These are phyloP conservation scores for Penicillium frequentans DNA, from an alignment of 2,329 filamentous ascomycete genomes.

Conservation along the genomic window DNA sequence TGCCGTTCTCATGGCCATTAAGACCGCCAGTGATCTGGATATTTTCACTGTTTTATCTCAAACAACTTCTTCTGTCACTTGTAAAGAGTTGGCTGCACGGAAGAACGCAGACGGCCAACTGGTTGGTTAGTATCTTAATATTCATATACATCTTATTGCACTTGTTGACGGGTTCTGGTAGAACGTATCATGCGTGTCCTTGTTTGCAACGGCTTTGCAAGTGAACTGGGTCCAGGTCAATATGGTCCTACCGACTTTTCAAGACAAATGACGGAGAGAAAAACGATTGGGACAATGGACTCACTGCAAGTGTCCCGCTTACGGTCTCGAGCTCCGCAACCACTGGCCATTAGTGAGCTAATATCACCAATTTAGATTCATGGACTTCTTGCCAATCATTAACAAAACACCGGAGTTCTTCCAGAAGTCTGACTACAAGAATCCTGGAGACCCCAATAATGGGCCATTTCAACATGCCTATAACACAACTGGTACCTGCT, in stretches of 20 bases:
- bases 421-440: slow-evolving; percentile 8
- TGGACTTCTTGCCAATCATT: slow-evolving; percentile 12
- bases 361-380: not conserved
- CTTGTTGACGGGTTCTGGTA: not conserved
- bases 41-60: not conserved
- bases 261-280: slow-evolving; percentile 18
- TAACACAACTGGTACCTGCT: not conserved
- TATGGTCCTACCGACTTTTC: slow-evolving; percentile 18
- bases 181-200: slow-evolving; percentile 26
- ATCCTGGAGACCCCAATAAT: slow-evolving; percentile 15
- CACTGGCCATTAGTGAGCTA: not conserved
- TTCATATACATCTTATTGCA: not conserved
- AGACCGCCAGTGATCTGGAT: not conserved
- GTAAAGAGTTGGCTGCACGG: not conserved
- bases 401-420: slow-evolving; percentile 22
- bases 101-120: not conserved
- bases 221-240: slow-evolving; percentile 11
- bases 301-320: slow-evolving; percentile 2
- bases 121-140: not conserved
- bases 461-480: slow-evolving; percentile 16
- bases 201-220: slow-evolving; percentile 15
- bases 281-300: slow-evolving; percentile 16
- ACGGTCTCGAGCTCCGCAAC: not conserved
- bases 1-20: not conserved
- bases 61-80: not conserved